Evolutionary conservation across 164 flowering plant species (phyloP).

Genomic region (Macadamia integrifolia): DNA sequence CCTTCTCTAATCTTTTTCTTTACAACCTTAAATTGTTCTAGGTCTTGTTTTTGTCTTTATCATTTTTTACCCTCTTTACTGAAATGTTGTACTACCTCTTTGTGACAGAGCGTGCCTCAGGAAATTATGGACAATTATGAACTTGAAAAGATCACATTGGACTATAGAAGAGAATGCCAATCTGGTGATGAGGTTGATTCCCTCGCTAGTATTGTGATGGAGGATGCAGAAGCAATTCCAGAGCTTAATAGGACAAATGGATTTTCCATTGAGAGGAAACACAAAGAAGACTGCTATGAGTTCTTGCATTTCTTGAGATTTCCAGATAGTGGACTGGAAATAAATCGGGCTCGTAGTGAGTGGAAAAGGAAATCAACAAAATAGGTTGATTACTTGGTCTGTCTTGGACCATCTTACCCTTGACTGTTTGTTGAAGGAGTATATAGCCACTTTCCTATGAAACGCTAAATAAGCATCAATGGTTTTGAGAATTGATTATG

Average conservation of each 20-base stretch:
- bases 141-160: slow-evolving; percentile 74
- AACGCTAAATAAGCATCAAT: too few species aligned
- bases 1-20: too few species aligned
- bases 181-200: slow-evolving; percentile 81
- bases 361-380: slow-evolving; percentile 63
- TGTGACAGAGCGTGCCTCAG: slow-evolving; percentile 85
- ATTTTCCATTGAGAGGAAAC: slow-evolving; percentile 23
- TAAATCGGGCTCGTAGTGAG: slow-evolving; percentile 84
- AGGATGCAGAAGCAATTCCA: slow-evolving; percentile 20
- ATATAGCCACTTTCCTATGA: too few species aligned
- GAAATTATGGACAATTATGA: slow-evolving; percentile 76
- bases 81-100: background rate
- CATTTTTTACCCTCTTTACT: too few species aligned
- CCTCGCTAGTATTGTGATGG: slow-evolving; percentile 52
- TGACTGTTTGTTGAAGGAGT: too few species aligned
- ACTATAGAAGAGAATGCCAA: slow-evolving; percentile 89
- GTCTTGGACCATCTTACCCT: too few species aligned
- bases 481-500: too few species aligned
- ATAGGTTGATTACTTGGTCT: too few species aligned
- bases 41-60: too few species aligned
- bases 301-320: slow-evolving; percentile 76
- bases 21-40: too few species aligned
- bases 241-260: slow-evolving; percentile 53
- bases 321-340: slow-evolving; percentile 60
- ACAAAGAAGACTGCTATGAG: slow-evolving; percentile 31